These are phyloP conservation scores for Nothophaeocryptopus gaeumannii DNA, from an alignment of 2,329 filamentous ascomycete genomes.

Conservation along the genomic window DNA sequence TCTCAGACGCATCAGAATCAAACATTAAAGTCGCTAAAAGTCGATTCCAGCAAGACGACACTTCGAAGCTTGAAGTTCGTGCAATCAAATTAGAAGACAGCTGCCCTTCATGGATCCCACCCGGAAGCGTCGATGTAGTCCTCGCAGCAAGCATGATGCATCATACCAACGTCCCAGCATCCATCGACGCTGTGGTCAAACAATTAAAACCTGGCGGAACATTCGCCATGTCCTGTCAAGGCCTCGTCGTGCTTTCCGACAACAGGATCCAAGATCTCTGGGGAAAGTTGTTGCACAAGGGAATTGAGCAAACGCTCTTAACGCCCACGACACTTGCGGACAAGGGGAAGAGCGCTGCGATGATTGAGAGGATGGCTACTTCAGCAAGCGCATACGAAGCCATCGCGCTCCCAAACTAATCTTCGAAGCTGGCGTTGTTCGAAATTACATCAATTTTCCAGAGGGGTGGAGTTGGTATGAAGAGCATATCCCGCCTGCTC, in stretches of 20 bases:
- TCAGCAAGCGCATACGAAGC: not conserved
- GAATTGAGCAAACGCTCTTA: too few species aligned
- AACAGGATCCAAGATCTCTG: not conserved
- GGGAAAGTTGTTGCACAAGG: not conserved
- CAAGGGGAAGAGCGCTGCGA: not conserved
- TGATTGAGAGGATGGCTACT: not conserved
- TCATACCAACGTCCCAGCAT: conserved; percentile 16
- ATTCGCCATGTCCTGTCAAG: conserved; percentile 10
- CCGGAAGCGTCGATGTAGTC: conserved; percentile 3
- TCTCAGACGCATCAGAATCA: conserved; percentile 24
- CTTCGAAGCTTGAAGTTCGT: not conserved
- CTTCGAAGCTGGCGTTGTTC: not conserved
- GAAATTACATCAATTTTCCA: not conserved
- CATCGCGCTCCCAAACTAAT: not conserved
- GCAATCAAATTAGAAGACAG: conserved; percentile 1
- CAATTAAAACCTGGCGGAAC: conserved; percentile 24
- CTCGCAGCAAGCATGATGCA: conserved; percentile 4
- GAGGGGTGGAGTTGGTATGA: too few species aligned
- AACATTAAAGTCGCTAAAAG: conserved; percentile 23
- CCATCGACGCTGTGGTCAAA: conserved; percentile 18
- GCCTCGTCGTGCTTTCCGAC: not conserved
- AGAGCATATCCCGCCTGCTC: too few species aligned
- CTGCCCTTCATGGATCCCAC: not conserved
- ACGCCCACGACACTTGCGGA: not conserved
- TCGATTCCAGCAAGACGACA: not conserved